Evolutionary conservation across 1,284 basidiomycete genomes (phyloP), one percentile per base, ranked within the genome.

Genomic region (Ceratobasidium sp.): DNA sequence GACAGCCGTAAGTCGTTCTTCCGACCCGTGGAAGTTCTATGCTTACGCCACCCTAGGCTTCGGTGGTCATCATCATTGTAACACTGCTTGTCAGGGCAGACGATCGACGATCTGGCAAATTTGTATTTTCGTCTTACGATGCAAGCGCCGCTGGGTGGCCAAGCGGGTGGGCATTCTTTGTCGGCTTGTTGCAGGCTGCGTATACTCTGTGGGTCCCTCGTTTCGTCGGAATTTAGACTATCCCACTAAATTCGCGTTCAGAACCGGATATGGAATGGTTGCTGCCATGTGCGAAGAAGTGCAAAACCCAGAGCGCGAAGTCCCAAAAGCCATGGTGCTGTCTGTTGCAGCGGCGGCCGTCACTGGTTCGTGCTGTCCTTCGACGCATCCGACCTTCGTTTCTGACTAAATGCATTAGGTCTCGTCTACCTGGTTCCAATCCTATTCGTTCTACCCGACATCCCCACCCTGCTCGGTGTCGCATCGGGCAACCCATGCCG

Each of bases 401-500:
- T 35, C 25, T 43, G 45, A n/a, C n/a, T 22, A 56, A 15, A 17
- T 45, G 38, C 27, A 17, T 38, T 35, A 13, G 77, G 77, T 1
- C 75, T 78, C 13, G 50, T 77, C 35, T 78, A 77, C 71, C 69
- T 81, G 74, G 76, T 82, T 15, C 82, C 82, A 0, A 77, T 83
- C 50, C 77, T 80, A 56, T 82, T 83, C 70, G 76, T 80, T 20
- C 75, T 83, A 13, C 79, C 79, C 6, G 79, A 77, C 62, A 78
- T 81, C 35, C 72, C 76, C 54, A 76, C 77, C 22, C 73, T 82
- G 2, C 75, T 82, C 32, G 73, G 69, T 13, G 77, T 79, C 3
- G 78, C 80, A 0, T 78, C 78, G 13, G 77, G 79, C 79, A 81
- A 70, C 81, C 81, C 13, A 80, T 82, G 73, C 79, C 80, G 1